These are phyloP conservation scores for Hericium rajendrae DNA, from an alignment of 768 basidiomycete species.

Conservation along the genomic window DNA sequence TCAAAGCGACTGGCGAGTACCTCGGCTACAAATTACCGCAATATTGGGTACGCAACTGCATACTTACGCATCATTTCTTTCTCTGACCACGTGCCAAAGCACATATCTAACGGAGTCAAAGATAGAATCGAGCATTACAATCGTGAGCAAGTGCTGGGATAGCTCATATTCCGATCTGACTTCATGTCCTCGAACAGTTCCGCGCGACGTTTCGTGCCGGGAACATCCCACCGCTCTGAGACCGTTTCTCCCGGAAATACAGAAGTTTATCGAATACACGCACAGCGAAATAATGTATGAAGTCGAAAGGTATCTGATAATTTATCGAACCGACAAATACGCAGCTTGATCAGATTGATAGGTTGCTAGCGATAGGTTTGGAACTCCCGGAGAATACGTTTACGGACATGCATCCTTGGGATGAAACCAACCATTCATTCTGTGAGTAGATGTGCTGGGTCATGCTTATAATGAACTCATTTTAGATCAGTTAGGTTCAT, in stretches of 20 bases:
- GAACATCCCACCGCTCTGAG: conserved; percentile 41
- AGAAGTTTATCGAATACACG: conserved; percentile 38
- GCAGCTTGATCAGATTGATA: conserved; percentile 9
- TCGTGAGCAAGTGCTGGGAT: conserved; percentile 26
- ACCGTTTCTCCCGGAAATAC: conserved; percentile 44
- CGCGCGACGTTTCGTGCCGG: conserved; percentile 36
- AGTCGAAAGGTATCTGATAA: conserved; percentile 8
- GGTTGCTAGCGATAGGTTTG: conserved; percentile 40
- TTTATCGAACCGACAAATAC: neutral
- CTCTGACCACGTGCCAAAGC: conserved; percentile 25
- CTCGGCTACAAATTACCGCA: conserved; percentile 47
- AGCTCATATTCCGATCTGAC: neutral
- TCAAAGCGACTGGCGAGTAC: conserved; percentile 36
- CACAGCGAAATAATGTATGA: conserved; percentile 40
- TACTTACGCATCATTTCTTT: neutral
- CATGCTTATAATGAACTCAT: neutral
- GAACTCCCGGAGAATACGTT: conserved; percentile 46
- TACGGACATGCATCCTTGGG: conserved; percentile 36
- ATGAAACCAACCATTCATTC: conserved; percentile 19
- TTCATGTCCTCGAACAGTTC: conserved; percentile 26
- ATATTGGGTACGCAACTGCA: conserved; percentile 37
- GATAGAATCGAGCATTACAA: conserved; percentile 61
- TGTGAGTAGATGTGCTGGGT: conserved; percentile 2
- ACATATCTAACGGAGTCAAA: conserved; percentile 49
- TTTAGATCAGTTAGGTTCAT: conserved; percentile 42